Percentiles rank a stretch among this genome's conserved stretches.
phyloP scores from a whole-genome alignment of 768 basidiomycete genomes.

The Antrodiella citrinella region DNA sequence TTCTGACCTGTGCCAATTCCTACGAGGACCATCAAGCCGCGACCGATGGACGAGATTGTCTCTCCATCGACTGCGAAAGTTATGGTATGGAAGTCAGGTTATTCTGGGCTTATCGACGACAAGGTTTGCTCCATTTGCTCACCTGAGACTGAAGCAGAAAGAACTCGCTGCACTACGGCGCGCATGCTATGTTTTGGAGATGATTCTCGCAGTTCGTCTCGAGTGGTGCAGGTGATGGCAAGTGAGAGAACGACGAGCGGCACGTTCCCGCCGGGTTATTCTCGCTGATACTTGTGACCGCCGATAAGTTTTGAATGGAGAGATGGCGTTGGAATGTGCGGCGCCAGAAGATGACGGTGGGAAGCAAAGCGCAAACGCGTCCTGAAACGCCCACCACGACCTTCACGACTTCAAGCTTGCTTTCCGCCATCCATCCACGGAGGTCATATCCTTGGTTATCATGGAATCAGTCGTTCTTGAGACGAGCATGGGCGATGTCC shows the following conservation, averaged over 20 bases:
- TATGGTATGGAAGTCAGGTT: not conserved
- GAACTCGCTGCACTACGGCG: constrained; percentile 78
- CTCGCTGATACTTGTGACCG: not conserved
- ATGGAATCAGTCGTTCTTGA: constrained; percentile 63
- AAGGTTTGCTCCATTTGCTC: constrained; percentile 11
- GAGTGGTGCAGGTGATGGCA: not conserved
- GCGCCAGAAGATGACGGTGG: not conserved
- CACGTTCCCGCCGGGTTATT: not conserved
- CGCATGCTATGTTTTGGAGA: constrained; percentile 43
- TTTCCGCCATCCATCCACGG: constrained; percentile 4
- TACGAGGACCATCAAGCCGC: constrained; percentile 84
- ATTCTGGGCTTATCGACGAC: not conserved
- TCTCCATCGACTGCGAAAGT: constrained; percentile 59
- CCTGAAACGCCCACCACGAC: not conserved
- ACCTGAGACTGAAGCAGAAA: constrained; percentile 83
- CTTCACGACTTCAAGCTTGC: not conserved
- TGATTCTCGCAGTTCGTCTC: not conserved
- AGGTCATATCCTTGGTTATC: constrained; percentile 6
- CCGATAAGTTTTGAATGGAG: not conserved
- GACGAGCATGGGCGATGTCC: constrained; percentile 80
- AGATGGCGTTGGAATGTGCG: not conserved
- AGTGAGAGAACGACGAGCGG: not conserved
- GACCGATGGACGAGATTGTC: constrained; percentile 73
- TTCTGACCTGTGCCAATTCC: constrained; percentile 73
- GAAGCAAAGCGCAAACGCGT: not conserved